A percentile compares a stretch with the other conserved stretches of the same genome.
These are phyloP conservation scores for Xanthoconium stramineum DNA, from an alignment of 768 basidiomycete species.

Conservation along the genomic window DNA sequence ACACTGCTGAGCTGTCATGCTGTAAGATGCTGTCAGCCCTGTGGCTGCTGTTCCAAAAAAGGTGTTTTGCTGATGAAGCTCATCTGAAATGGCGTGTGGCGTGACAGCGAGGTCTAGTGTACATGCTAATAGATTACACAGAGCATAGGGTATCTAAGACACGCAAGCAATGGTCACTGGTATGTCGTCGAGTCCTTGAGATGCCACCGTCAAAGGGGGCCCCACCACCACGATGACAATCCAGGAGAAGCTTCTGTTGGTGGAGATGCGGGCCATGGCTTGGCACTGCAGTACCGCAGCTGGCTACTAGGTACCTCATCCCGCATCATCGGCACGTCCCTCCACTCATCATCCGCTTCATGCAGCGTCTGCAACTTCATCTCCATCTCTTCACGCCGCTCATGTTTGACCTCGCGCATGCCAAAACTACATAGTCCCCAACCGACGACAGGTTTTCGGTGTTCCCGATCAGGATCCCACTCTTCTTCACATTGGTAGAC, in stretches of 20 bases:
- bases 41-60: too few species aligned
- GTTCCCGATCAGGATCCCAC: conserved; percentile 20
- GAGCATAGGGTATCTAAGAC: background rate
- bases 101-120: background rate
- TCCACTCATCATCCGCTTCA: conserved; percentile 24
- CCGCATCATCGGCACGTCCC: conserved; percentile 1
- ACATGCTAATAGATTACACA: conserved; percentile 6
- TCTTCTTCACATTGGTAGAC: conserved; percentile 43
- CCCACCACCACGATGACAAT: conserved; percentile 76
- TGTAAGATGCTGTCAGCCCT: too few species aligned
- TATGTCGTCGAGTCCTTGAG: conserved; percentile 76
- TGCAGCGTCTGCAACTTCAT: background rate
- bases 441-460: conserved; percentile 38
- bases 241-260: conserved; percentile 11
- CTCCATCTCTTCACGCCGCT: conserved; percentile 20
- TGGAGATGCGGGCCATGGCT: background rate
- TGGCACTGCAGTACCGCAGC: conserved; percentile 9
- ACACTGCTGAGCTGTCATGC: too few species aligned
- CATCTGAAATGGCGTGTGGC: background rate
- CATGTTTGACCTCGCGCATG: conserved; percentile 36
- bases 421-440: conserved; percentile 79
- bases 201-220: conserved; percentile 70
- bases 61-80: too few species aligned
- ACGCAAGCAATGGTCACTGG: conserved; percentile 15
- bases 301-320: background rate